Percentiles rank a stretch among this genome's conserved stretches.
These are phyloP conservation scores for Stemphylium beticola DNA, from an alignment of 2,329 filamentous ascomycete species.

Conservation along the genomic window DNA sequence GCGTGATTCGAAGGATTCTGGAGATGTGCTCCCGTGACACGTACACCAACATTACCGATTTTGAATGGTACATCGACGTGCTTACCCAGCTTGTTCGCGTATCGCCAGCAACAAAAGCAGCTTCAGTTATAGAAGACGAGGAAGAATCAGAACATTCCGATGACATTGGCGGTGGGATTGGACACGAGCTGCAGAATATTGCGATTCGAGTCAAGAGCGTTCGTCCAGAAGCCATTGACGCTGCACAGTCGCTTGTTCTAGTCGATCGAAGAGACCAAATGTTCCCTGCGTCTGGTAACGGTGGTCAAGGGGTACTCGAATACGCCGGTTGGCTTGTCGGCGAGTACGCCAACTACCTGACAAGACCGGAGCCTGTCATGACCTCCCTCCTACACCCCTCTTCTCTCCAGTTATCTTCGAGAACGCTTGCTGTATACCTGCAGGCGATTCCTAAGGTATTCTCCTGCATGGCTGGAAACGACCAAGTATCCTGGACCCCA, in stretches of 20 bases:
- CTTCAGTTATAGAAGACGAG: slow-evolving; percentile 32
- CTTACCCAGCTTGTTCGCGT: slow-evolving; percentile 80
- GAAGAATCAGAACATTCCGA: slow-evolving; percentile 33
- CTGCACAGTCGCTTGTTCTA: slow-evolving; percentile 77
- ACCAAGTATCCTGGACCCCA: slow-evolving; percentile 70
- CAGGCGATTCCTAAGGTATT: slow-evolving; percentile 90
- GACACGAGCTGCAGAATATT: slow-evolving; percentile 85
- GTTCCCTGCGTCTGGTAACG: slow-evolving; percentile 58
- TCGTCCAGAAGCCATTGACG: slow-evolving; percentile 77
- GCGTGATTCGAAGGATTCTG: slow-evolving; percentile 82
- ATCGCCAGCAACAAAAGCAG: slow-evolving; percentile 61
- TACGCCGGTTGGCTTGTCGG: slow-evolving; percentile 85
- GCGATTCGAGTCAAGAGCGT: slow-evolving; percentile 90
- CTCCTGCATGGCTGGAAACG: slow-evolving; percentile 70
- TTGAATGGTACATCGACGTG: slow-evolving; percentile 96
- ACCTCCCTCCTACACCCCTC: slow-evolving; percentile 74
- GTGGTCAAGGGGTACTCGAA: slow-evolving; percentile 69
- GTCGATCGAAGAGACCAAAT: slow-evolving; percentile 65
- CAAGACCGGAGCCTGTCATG: slow-evolving; percentile 73
- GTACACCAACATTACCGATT: slow-evolving; percentile 84
- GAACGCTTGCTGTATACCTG: slow-evolving; percentile 77
- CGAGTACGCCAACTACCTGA: slow-evolving; percentile 79
- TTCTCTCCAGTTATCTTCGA: slow-evolving; percentile 64
- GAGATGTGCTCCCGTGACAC: slow-evolving; percentile 90
- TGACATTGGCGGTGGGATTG: slow-evolving; percentile 72